These are phyloP conservation scores for Yamadazyma taylorii DNA, from an alignment of 1,139 yeast species.

Conservation along the genomic window DNA sequence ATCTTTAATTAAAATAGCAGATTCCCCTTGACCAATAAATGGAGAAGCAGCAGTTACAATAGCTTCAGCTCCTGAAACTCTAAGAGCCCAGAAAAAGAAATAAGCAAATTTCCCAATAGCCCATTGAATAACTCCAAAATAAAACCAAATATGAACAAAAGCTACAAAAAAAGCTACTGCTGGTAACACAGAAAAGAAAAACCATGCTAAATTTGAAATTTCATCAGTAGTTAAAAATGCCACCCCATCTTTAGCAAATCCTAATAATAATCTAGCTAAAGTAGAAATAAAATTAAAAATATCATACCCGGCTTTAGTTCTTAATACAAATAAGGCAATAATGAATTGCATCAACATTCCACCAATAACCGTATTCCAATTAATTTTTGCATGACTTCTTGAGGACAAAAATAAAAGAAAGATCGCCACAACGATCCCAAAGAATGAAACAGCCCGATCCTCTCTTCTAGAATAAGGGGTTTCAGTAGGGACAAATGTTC, in stretches of 20 bases:
- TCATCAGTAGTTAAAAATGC: constrained; percentile 54
- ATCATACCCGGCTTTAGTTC: constrained; percentile 63
- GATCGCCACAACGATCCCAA: constrained; percentile 55
- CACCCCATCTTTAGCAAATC: constrained; percentile 63
- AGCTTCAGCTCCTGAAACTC: constrained; percentile 67
- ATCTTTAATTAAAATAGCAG: constrained; percentile 62
- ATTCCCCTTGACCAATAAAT: constrained; percentile 68
- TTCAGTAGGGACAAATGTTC: constrained; percentile 57
- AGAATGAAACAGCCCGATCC: constrained; percentile 62
- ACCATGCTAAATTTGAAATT: constrained; percentile 43
- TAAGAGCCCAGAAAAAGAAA: constrained; percentile 63
- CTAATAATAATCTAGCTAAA: constrained; percentile 58
- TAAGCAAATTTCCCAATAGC: constrained; percentile 56
- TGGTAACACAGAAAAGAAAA: constrained; percentile 62
- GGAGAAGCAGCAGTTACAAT: constrained; percentile 72
- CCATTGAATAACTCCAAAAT: constrained; percentile 65
- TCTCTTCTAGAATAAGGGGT: constrained; percentile 47
- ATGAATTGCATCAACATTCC: constrained; percentile 65
- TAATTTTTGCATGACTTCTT: constrained; percentile 43
- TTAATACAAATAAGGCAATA: constrained; percentile 59
- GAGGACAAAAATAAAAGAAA: constrained; percentile 49
- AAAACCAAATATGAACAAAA: constrained; percentile 60
- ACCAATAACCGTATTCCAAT: constrained; percentile 64
- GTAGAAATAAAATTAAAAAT: constrained; percentile 62
- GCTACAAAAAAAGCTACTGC: constrained; percentile 67